phyloP scores from a whole-genome alignment of 2,329 filamentous ascomycete genomes.

The Didymella glomerata region DNA sequence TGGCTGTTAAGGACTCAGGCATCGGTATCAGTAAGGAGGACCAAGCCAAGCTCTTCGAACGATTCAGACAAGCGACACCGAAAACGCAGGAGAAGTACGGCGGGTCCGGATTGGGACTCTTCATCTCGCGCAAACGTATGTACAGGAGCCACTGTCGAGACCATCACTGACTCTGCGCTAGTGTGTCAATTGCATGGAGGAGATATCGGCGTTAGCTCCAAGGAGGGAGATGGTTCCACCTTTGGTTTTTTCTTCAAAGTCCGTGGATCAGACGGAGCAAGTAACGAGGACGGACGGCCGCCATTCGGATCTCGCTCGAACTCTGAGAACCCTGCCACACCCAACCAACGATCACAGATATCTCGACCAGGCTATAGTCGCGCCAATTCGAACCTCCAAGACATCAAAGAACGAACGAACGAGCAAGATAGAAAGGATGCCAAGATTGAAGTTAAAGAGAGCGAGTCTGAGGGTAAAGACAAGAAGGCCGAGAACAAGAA shows the following conservation, averaged over 20 bases:
- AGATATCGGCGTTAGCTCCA: conserved; percentile 49
- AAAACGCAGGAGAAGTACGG: conserved; percentile 55
- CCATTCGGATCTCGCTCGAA: conserved; percentile 34
- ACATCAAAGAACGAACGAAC: conserved; percentile 35
- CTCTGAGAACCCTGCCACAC: conserved; percentile 31
- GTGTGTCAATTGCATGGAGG: conserved; percentile 51
- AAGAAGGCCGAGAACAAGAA: background rate
- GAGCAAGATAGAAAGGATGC: conserved; percentile 18
- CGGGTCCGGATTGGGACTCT: conserved; percentile 50
- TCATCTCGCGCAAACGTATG: conserved; percentile 51
- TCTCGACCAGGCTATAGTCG: conserved; percentile 41
- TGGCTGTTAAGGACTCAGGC: conserved; percentile 55
- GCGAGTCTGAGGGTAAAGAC: background rate
- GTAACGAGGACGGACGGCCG: conserved; percentile 36
- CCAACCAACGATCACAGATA: conserved; percentile 23
- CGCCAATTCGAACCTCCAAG: conserved; percentile 37
- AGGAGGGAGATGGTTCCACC: conserved; percentile 48
- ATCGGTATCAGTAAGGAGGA: conserved; percentile 54
- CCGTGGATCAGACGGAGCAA: conserved; percentile 34
- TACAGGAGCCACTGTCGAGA: background rate
- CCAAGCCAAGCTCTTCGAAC: conserved; percentile 54
- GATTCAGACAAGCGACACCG: conserved; percentile 53
- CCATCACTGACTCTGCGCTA: conserved; percentile 7
- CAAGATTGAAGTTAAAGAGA: conserved; percentile 17
- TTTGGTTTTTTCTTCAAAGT: conserved; percentile 52